phyloP scores from a whole-genome alignment of 257 asterid genomes.

The Apocynum venetum region DNA sequence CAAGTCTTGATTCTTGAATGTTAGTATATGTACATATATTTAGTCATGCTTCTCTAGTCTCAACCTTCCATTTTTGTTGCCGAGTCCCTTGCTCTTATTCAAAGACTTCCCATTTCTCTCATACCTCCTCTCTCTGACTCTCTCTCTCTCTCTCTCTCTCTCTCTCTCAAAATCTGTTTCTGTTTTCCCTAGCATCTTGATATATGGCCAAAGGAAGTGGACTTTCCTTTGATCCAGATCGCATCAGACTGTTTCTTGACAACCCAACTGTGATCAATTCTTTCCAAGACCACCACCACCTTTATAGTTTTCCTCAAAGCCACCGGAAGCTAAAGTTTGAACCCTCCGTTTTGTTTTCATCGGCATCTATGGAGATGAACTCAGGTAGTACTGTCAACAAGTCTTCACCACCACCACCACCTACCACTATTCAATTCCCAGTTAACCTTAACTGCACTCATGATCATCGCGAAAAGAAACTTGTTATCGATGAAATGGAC shows the following conservation, averaged over 20 bases:
- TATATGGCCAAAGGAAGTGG: slow-evolving; percentile 83
- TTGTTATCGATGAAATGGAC: slow-evolving; percentile 57
- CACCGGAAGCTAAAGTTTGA: slow-evolving; percentile 16
- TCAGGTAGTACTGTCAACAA: slow-evolving; percentile 18
- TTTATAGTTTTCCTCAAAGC: not conserved
- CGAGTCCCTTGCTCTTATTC: slow-evolving; percentile 59
- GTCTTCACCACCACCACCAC: slow-evolving; percentile 51
- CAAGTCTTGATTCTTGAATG: not conserved
- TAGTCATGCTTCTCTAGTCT: slow-evolving; percentile 51
- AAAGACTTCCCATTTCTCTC: slow-evolving; percentile 27
- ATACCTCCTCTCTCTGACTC: slow-evolving; percentile 23
- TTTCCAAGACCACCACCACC: not conserved
- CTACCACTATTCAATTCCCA: slow-evolving; percentile 61
- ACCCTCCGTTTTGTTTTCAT: not conserved
- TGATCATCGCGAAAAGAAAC: slow-evolving; percentile 28
- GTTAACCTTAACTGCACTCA: slow-evolving; percentile 40
- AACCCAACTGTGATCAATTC: slow-evolving; percentile 20
- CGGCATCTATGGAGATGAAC: slow-evolving; percentile 31
- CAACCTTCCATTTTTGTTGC: slow-evolving; percentile 53
- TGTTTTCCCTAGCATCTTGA: slow-evolving; percentile 23
- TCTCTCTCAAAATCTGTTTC: slow-evolving; percentile 10
- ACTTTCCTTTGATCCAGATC: slow-evolving; percentile 90
- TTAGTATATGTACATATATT: slow-evolving; percentile 4
- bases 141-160: too few species aligned
- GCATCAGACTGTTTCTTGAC: slow-evolving; percentile 25